Evolutionary conservation across 1,139 yeast genomes (phyloP).

Genomic region (Hanseniaspora sp.): DNA sequence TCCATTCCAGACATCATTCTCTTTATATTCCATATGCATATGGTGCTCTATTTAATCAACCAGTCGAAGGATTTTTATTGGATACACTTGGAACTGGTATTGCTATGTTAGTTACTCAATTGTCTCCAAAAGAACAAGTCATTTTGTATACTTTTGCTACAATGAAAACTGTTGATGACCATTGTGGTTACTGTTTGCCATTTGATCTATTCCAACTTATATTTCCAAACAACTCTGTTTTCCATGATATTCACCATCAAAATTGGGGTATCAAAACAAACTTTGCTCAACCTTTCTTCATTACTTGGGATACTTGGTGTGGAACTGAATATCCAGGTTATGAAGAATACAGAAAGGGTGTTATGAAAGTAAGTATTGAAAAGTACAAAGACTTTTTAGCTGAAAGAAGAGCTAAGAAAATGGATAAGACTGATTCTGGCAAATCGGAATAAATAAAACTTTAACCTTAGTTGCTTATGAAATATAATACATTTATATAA

Average conservation of each 20-base stretch:
- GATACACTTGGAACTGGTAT: conserved; percentile 90
- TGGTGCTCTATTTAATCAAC: conserved; percentile 91
- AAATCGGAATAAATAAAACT: neutral
- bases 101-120: conserved; percentile 50
- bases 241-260: conserved; percentile 96
- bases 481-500: too few relatives aligned
- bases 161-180: conserved; percentile 93
- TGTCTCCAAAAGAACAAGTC: conserved; percentile 67
- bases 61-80: conserved; percentile 81
- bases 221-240: conserved; percentile 90
- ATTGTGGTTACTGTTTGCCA: conserved; percentile 90
- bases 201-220: conserved; percentile 76
- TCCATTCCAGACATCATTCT: conserved; percentile 90
- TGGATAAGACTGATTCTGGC: conserved; percentile 21
- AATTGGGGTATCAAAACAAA: conserved; percentile 88
- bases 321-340: conserved; percentile 65
- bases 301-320: conserved; percentile 72
- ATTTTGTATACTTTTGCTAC: conserved; percentile 77
- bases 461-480: too few relatives aligned
- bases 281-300: conserved; percentile 93
- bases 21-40: conserved; percentile 92
- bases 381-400: conserved; percentile 53
- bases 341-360: conserved; percentile 46
- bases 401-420: conserved; percentile 32
- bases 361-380: conserved; percentile 47